A percentile compares a stretch with the other conserved stretches of the same genome.
These are phyloP conservation scores for Uronychia setigera DNA, from an alignment of 73 alveolate genomes.

Conservation along the genomic window DNA sequence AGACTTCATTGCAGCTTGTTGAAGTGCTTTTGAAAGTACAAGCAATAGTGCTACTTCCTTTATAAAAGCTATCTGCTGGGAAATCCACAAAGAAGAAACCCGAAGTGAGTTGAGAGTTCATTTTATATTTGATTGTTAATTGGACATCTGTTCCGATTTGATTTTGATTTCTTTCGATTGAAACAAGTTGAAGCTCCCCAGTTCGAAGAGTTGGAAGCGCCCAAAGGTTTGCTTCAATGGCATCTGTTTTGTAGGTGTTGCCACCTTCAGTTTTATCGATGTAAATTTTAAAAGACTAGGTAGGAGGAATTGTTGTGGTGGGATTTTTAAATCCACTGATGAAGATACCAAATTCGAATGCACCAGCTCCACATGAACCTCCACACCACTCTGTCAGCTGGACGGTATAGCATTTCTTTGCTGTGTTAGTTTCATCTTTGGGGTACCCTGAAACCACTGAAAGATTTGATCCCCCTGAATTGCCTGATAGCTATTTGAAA, in stretches of 20 bases:
- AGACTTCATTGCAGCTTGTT: conserved; percentile 11
- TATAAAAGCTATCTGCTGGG: conserved; percentile 51
- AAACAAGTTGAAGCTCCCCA: conserved; percentile 40
- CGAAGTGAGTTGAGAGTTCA: conserved; percentile 28
- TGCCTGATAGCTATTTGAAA: neutral
- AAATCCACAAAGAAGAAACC: conserved; percentile 27
- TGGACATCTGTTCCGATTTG: conserved; percentile 36
- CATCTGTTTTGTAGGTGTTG: conserved; percentile 51
- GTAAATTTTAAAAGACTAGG: conserved; percentile 38
- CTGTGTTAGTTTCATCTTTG: conserved; percentile 22
- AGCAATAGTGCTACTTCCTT: conserved; percentile 19
- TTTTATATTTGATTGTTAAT: conserved; percentile 26
- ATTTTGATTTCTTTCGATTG: conserved; percentile 22
- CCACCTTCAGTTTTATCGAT: conserved; percentile 28
- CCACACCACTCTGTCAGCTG: conserved; percentile 65
- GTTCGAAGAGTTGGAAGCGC: conserved; percentile 49
- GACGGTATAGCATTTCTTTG: conserved; percentile 20
- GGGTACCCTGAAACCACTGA: neutral
- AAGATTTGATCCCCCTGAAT: neutral
- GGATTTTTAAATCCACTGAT: conserved; percentile 63
- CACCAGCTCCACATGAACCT: conserved; percentile 43
- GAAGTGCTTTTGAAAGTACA: conserved; percentile 40
- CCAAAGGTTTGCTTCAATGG: conserved; percentile 14
- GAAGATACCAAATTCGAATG: conserved; percentile 14
- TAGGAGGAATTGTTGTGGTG: conserved; percentile 38